Percentiles rank a stretch among this genome's conserved stretches.
These are phyloP conservation scores for Crithidia bombi DNA, from an alignment of 208 protist species.

Conservation along the genomic window DNA sequence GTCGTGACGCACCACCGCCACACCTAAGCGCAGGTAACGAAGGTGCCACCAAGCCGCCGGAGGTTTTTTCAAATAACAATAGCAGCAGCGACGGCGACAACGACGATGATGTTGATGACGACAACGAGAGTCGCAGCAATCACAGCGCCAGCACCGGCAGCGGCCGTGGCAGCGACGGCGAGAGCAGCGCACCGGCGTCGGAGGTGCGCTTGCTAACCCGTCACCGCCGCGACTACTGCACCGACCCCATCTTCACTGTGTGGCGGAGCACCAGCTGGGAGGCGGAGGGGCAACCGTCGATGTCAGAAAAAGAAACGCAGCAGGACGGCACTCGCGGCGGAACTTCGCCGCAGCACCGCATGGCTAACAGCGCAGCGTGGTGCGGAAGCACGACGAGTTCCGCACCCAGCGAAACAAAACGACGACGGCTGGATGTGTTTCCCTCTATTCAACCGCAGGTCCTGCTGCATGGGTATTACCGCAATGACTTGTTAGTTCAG, in stretches of 20 bases:
- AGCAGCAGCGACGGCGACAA: not conserved
- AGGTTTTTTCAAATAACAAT: no score
- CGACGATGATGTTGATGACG: not conserved
- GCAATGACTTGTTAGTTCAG: constrained; percentile 77
- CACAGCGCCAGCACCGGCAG: constrained; percentile 21
- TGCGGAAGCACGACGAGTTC: no score
- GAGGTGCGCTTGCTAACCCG: constrained; percentile 16
- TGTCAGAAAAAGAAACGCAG: not conserved
- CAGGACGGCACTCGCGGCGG: not conserved
- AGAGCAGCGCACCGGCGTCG: not conserved
- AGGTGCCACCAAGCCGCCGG: no score
- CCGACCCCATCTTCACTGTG: constrained; percentile 36
- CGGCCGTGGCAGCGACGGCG: constrained; percentile 31
- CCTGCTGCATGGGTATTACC: constrained; percentile 65
- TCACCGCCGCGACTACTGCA: constrained; percentile 36
- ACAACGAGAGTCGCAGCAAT: not conserved
- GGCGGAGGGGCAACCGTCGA: not conserved
- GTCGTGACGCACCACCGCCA: no score
- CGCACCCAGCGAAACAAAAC: no score
- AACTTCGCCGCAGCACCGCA: no score
- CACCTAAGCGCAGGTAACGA: no score
- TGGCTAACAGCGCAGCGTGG: not conserved
- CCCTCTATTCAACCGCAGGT: constrained; percentile 75
- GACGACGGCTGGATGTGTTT: constrained; percentile 58
- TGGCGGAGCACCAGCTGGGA: constrained; percentile 49